A percentile compares a stretch with the other conserved stretches of the same genome.
These are phyloP conservation scores for Hemileccinum impolitum DNA, from an alignment of 768 basidiomycete genomes.

Conservation along the genomic window DNA sequence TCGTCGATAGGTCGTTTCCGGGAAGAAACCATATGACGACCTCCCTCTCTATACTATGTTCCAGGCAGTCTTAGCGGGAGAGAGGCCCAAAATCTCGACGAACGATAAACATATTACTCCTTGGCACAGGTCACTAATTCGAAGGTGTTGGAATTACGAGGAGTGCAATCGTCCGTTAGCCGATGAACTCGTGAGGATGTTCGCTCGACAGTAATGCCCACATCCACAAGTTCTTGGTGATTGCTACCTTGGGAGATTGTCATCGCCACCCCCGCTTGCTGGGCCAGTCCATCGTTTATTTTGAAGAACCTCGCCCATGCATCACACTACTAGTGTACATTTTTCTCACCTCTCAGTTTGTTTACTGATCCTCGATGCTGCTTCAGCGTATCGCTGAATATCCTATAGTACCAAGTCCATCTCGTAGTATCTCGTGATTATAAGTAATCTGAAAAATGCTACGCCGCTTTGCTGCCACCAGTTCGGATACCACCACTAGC, in stretches of 20 bases:
- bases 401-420: too few species aligned
- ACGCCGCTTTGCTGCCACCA: too few species aligned
- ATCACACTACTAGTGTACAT: too few species aligned
- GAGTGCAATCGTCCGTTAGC: conserved; percentile 18
- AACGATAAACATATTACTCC: not conserved
- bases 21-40: conserved; percentile 17
- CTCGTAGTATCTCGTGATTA: too few species aligned
- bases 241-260: not conserved
- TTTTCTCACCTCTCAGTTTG: too few species aligned
- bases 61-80: not conserved
- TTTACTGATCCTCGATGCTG: too few species aligned
- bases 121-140: conserved; percentile 10
- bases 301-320: too few species aligned
- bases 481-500: too few species aligned
- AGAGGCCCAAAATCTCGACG: conserved; percentile 12
- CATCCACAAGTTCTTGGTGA: not conserved
- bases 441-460: too few species aligned
- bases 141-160: conserved; percentile 16
- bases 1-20: conserved; percentile 17
- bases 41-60: not conserved
- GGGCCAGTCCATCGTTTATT: not conserved
- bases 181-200: conserved; percentile 1
- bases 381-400: too few species aligned
- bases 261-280: not conserved
- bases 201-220: not conserved